Percentiles rank a stretch among this genome's conserved stretches.
phyloP scores from a whole-genome alignment of 2,329 filamentous ascomycete genomes.

The Phaeophleospora eucalypticola region DNA sequence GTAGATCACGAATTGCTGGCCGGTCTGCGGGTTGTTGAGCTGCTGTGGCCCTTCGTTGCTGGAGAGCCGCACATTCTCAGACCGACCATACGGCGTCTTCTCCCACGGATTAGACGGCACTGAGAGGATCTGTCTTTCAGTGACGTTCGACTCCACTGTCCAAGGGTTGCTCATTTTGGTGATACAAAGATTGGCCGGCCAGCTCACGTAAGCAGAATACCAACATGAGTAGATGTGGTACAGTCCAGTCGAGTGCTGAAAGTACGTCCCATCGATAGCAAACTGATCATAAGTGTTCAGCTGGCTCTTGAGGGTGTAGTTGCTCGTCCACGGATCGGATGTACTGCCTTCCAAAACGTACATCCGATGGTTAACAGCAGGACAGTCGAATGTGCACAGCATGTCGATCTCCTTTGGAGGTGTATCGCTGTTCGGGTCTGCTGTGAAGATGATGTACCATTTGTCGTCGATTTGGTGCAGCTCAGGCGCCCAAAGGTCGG shows the following conservation, averaged over 20 bases:
- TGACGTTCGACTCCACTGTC: slow-evolving; percentile 45
- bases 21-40: slow-evolving; percentile 44
- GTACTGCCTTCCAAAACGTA: slow-evolving; percentile 45
- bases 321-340: slow-evolving; percentile 43
- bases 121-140: slow-evolving; percentile 46
- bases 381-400: slow-evolving; percentile 40
- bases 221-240: slow-evolving; percentile 43
- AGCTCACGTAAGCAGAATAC: slow-evolving; percentile 43
- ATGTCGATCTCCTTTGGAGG: slow-evolving; percentile 47
- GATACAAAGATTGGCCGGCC: slow-evolving; percentile 52
- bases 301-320: slow-evolving; percentile 44
- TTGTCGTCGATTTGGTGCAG: slow-evolving; percentile 44
- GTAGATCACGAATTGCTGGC: slow-evolving; percentile 49
- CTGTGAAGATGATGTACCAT: slow-evolving; percentile 54
- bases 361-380: slow-evolving; percentile 50
- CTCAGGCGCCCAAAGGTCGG: slow-evolving; percentile 50
- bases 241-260: slow-evolving; percentile 39
- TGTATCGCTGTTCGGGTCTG: slow-evolving; percentile 44
- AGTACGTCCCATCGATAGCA: slow-evolving; percentile 53
- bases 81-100: slow-evolving; percentile 47
- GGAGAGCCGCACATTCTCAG: slow-evolving; percentile 43
- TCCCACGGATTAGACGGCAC: slow-evolving; percentile 49
- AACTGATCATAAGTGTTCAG: slow-evolving; percentile 52
- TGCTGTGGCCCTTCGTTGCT: slow-evolving; percentile 52
- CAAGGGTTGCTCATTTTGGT: slow-evolving; percentile 48